phyloP scores from a whole-genome alignment of 495 filamentous ascomycete genomes.

The Penicillium soppii region DNA sequence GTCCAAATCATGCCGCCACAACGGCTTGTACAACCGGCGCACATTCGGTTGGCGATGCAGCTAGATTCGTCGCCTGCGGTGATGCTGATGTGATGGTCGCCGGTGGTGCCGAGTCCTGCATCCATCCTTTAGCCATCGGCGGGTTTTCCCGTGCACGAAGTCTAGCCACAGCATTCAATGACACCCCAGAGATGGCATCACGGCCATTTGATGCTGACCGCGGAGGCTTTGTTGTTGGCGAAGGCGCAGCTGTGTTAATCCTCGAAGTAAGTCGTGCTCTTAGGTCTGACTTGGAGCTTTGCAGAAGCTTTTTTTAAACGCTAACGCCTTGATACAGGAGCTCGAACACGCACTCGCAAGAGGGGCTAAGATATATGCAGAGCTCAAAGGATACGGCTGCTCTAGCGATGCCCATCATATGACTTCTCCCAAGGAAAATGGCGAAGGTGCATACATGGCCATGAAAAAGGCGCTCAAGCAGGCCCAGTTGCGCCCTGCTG shows the following conservation, averaged over 20 bases:
- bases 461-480: slow-evolving; percentile 83
- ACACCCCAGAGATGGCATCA: slow-evolving; percentile 68
- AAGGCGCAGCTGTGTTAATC: slow-evolving; percentile 84
- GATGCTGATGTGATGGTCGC: slow-evolving; percentile 95
- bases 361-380: slow-evolving; percentile 82
- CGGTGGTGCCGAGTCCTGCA: slow-evolving; percentile 91
- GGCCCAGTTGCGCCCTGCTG: slow-evolving; percentile 62
- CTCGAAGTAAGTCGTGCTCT: slow-evolving; percentile 58
- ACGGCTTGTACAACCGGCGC: slow-evolving; percentile 96
- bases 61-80: slow-evolving; percentile 83
- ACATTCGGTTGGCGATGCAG: slow-evolving; percentile 90
- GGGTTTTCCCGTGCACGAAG: slow-evolving; percentile 88
- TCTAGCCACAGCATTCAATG: slow-evolving; percentile 77
- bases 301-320: neutral
- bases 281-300: neutral
- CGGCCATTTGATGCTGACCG: slow-evolving; percentile 85
- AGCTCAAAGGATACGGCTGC: slow-evolving; percentile 83
- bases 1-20: slow-evolving; percentile 86
- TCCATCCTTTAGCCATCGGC: slow-evolving; percentile 88
- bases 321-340: slow-evolving; percentile 49
- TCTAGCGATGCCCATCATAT: slow-evolving; percentile 90
- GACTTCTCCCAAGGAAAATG: slow-evolving; percentile 81
- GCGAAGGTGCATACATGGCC: slow-evolving; percentile 73
- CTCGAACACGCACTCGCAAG: slow-evolving; percentile 81
- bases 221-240: slow-evolving; percentile 86